phyloP scores from a whole-genome alignment of 2,329 filamentous ascomycete genomes.

The Curvularia hawaiiensis region DNA sequence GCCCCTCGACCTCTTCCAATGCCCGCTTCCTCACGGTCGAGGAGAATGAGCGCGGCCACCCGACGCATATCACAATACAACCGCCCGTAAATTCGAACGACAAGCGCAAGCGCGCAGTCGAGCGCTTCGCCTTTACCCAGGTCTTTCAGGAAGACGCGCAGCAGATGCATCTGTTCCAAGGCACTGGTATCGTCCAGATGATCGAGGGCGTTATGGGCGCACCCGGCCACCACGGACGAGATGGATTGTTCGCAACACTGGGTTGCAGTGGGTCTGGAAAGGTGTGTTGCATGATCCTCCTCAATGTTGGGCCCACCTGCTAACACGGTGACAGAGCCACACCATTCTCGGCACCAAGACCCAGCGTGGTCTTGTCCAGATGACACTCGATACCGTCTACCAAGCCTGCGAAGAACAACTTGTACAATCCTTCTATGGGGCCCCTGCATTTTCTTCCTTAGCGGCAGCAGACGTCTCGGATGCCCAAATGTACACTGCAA shows the following conservation, averaged over 20 bases:
- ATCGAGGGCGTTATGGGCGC: constrained; percentile 81
- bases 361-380: constrained; percentile 88
- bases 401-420: constrained; percentile 76
- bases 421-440: constrained; percentile 62
- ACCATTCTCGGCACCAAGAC: constrained; percentile 89
- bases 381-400: constrained; percentile 89
- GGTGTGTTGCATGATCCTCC: constrained; percentile 56
- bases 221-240: constrained; percentile 76
- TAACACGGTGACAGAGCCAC: constrained; percentile 70
- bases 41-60: constrained; percentile 43
- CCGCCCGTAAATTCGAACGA: constrained; percentile 81
- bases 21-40: constrained; percentile 80
- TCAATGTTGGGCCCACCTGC: constrained; percentile 5
- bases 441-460: constrained; percentile 73
- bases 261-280: constrained; percentile 97
- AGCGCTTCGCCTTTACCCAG: constrained; percentile 91
- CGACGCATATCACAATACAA: constrained; percentile 59
- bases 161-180: constrained; percentile 86
- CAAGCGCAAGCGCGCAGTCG: constrained; percentile 80
- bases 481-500: constrained; percentile 74
- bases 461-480: constrained; percentile 80
- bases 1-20: constrained; percentile 48
- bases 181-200: constrained; percentile 74
- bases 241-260: constrained; percentile 87
- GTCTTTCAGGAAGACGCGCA: constrained; percentile 87